A percentile compares a stretch with the other conserved stretches of the same genome.
Evolutionary conservation across 169 alveolate genomes (phyloP).

Genomic region (Blepharisma undulans): DNA sequence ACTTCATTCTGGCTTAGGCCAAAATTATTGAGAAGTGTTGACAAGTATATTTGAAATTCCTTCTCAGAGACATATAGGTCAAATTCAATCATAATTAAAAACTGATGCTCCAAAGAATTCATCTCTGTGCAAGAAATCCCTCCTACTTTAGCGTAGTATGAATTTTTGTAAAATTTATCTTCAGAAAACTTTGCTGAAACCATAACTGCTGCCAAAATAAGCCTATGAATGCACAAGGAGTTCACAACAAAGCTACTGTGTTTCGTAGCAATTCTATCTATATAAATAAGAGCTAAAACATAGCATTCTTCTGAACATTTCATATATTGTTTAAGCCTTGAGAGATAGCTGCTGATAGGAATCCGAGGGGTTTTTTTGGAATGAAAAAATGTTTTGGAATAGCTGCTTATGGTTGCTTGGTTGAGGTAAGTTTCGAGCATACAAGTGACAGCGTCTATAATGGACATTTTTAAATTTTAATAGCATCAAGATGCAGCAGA

Average conservation of each 20-base stretch:
- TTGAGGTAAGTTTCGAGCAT: constrained; percentile 2
- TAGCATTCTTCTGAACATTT: constrained; percentile 32
- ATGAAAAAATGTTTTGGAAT: constrained; percentile 8
- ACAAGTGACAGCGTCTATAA: neutral
- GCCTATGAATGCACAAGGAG: constrained; percentile 72
- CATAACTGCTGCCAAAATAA: constrained; percentile 89
- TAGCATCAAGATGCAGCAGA: neutral
- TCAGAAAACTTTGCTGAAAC: constrained; percentile 93
- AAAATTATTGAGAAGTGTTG: constrained; percentile 14
- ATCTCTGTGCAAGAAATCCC: constrained; percentile 92
- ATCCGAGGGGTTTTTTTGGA: neutral
- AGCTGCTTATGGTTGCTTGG: neutral
- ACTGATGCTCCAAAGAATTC: constrained; percentile 88
- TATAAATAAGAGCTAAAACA: constrained; percentile 15
- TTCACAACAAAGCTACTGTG: neutral
- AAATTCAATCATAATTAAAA: constrained; percentile 84
- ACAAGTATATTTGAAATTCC: constrained; percentile 82
- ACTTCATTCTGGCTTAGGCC: neutral
- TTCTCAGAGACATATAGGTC: constrained; percentile 85
- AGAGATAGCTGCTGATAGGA: constrained; percentile 12
- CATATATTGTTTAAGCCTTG: constrained; percentile 15
- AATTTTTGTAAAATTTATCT: constrained; percentile 90
- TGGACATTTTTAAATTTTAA: constrained; percentile 4
- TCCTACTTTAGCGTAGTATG: constrained; percentile 91
- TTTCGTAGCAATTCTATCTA: constrained; percentile 5